Evolutionary conservation across 1,284 basidiomycete genomes (phyloP), one percentile per base, ranked within the genome.

Genomic region (Megacollybia platyphylla): DNA sequence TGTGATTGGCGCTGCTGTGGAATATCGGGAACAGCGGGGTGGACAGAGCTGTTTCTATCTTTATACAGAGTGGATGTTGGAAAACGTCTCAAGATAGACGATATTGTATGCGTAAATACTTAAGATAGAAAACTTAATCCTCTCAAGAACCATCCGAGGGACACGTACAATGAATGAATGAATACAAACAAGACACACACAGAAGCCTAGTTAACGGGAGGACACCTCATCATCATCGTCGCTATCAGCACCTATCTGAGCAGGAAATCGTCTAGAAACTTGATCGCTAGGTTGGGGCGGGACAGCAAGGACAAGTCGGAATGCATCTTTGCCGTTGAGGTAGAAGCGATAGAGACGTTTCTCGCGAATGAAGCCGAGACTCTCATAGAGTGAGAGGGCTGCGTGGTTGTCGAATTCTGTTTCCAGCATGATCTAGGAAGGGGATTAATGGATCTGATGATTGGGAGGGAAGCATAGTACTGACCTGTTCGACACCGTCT

Each of bases 311-410:
- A 86, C 73, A 38, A 88, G 74, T 31, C 86, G 70, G 55, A 87
- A 88, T 0, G 86, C 85, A 53, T 88, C 85, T 58, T 88, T 88
- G 41, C 85, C 88, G 55, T 97, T 98, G 52, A 97, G 76, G 58
- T 99, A 98, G 64, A 98, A 99, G 2, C 93, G 75, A 57, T 84
- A 84, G 8, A 99, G 70, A 1, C 94, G 76, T 60, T 98, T 98
- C 67, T 97, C 94, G 38, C 89, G 77, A 20, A 97, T 83, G 62
- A 99, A 99, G 0, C 96, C 94, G 18, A 97, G 71, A 1, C 82
- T 80, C 50, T 87, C 86, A 62, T 98, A 98, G 9, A 98, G 68
- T 2, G 82, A 78, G 8, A 98, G 71, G 0, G 91, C 90, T 3
- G 88, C 76, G 10, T 64, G 59, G 61, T 99, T 98, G 65, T 98